A percentile compares a stretch with the other conserved stretches of the same genome.
These are phyloP conservation scores for Xylariales sp. DNA, from an alignment of 2,329 filamentous ascomycete genomes.

Conservation along the genomic window DNA sequence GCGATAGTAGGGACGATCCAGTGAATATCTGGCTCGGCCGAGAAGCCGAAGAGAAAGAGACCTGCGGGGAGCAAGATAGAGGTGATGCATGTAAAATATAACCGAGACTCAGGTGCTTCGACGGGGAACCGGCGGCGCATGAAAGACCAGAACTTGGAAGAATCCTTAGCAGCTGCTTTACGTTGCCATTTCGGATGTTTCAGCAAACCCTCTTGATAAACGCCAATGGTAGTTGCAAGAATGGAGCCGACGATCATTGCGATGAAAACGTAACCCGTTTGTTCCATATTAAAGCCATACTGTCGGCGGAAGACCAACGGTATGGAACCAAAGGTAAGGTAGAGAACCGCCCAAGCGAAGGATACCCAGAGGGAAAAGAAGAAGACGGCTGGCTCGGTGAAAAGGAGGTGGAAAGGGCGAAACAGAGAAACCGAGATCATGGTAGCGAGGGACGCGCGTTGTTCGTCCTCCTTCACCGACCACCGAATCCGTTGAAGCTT, in stretches of 20 bases:
- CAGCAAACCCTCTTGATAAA: constrained; percentile 67
- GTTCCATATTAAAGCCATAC: constrained; percentile 62
- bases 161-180: constrained; percentile 16
- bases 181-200: constrained; percentile 36
- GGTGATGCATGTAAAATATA: constrained; percentile 80
- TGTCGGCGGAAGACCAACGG: constrained; percentile 69
- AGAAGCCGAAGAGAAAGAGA: constrained; percentile 77
- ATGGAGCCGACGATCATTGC: constrained; percentile 65
- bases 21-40: constrained; percentile 54
- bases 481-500: constrained; percentile 61
- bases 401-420: constrained; percentile 72
- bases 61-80: constrained; percentile 72
- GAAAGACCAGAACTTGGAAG: constrained; percentile 38
- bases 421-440: constrained; percentile 72
- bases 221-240: constrained; percentile 62
- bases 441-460: constrained; percentile 59
- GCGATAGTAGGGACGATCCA: constrained; percentile 71
- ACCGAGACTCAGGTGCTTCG: constrained; percentile 65
- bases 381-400: constrained; percentile 75
- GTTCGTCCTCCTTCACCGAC: constrained; percentile 75
- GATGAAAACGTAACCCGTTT: constrained; percentile 68
- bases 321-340: constrained; percentile 76
- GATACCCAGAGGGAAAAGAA: constrained; percentile 87
- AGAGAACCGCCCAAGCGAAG: constrained; percentile 86
- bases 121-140: constrained; percentile 41